Evolutionary conservation across 306 rosid species (phyloP).

Genomic region (Corylus heterophylla): DNA sequence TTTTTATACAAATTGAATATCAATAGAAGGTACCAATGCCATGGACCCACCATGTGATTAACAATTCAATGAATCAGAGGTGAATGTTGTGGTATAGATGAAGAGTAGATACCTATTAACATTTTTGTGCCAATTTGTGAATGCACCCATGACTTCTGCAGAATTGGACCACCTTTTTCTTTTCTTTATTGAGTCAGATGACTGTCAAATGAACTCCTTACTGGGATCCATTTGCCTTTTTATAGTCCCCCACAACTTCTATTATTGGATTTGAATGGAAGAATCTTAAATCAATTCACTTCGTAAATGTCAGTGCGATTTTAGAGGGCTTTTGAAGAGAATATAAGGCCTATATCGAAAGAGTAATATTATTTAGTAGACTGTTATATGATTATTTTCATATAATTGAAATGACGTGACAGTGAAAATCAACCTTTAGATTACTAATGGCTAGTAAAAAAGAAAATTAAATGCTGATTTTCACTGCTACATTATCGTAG

Average conservation of each 20-base stretch:
- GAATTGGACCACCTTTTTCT: not conserved
- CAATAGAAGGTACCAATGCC: constrained; percentile 6
- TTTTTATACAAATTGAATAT: not conserved
- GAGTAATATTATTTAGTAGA: too few species aligned
- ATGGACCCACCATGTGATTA: not conserved
- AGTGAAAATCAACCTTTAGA: too few species aligned
- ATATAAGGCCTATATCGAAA: not conserved
- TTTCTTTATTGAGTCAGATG: not conserved
- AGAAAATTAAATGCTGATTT: too few species aligned
- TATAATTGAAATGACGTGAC: too few species aligned
- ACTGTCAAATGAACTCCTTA: not conserved
- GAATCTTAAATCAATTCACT: not conserved
- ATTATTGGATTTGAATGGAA: constrained; percentile 1
- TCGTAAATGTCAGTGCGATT: not conserved
- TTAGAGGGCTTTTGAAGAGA: constrained; percentile 2
- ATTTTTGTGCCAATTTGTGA: not conserved
- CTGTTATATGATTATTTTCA: too few species aligned
- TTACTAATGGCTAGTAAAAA: too few species aligned
- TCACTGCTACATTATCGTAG: too few species aligned
- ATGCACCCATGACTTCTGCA: not conserved
- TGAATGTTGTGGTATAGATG: not conserved
- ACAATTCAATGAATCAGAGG: not conserved
- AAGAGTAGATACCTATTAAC: not conserved
- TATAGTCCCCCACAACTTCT: constrained; percentile 1
- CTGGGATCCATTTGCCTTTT: not conserved